Conservation (phyloP, 2,329 filamentous ascomycete species). For the Penicillium sp. region DNA sequence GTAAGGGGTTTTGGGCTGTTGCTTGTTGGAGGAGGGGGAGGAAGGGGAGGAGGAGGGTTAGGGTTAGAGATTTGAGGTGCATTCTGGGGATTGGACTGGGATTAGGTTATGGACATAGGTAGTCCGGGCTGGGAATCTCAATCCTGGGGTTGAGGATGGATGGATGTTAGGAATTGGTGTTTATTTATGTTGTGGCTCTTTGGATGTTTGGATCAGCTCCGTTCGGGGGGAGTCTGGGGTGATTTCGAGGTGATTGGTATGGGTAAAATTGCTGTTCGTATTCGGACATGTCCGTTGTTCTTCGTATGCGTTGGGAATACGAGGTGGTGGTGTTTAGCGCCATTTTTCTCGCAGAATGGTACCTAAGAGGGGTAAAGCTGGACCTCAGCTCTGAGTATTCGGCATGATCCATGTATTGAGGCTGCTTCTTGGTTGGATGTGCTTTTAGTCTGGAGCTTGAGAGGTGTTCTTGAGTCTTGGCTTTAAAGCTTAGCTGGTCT, state of each 20-base stretch:
- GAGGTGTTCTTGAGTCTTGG: not conserved
- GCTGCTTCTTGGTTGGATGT: not conserved
- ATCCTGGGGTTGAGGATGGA: no score
- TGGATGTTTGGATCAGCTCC: not conserved
- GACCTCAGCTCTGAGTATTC: not conserved
- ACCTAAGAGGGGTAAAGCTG: no score
- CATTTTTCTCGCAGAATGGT: not conserved
- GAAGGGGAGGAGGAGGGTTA: not conserved
- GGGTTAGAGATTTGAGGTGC: not conserved
- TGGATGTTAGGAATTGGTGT: no score
- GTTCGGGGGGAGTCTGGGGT: no score
- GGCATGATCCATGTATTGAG: not conserved
- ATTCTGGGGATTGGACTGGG: conserved; percentile 1
- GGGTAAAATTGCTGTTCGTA: not conserved
- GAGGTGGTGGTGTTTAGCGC: conserved; percentile 16
- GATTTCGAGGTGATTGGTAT: no score
- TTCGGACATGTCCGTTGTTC: not conserved
- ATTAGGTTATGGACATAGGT: no score
- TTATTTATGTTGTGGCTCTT: no score
- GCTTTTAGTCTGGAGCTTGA: not conserved
- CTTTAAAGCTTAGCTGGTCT: not conserved
- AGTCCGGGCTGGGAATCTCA: no score
- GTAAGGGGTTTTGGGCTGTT: no score
- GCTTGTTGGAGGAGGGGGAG: not conserved
- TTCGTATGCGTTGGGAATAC: conserved; percentile 12